Base-by-base conservation (phyloP, 352 stramenopile species). In the Peronospora destructor region DNA sequence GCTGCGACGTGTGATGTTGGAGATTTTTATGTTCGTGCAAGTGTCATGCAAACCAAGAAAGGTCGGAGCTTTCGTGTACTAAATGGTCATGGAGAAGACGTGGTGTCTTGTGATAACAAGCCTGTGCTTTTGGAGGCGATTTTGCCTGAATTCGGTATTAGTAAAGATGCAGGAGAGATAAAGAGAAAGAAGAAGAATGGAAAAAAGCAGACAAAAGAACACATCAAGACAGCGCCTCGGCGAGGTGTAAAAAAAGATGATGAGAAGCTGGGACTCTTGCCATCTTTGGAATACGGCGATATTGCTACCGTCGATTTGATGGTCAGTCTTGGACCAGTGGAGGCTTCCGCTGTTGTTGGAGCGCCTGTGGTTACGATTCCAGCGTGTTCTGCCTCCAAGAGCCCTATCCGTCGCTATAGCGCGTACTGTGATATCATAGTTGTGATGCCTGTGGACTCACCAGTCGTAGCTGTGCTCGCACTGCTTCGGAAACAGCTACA, bases 221-320 rank as follows among this genome's bases (percentile, higher is more conserved):
- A 6, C 23, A 75, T 61, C 46, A 76, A 70, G 47, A 63, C 52
- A 33, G 21, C 56, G 62, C 36, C 60, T 58, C 49, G 62, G 49
- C 42, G 61, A 49, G 36, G 40, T 43, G 33, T 47, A 53, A 21
- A 46, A 9, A 42, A 61, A 14, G 43, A 62, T 14, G 43, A 62
- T 14, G 49, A 54, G 3, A 62, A 60, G 2, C 0, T 52, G 19
- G 39, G 51, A 1, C 59, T 59, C 13, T 36, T 71, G 26, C 29
- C 36, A 25, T 79, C 71, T 0, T 45, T 87, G n/a, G 76, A 85
- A 50, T 85, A 82, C 37, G 71, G 73, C 0, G 60, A 75, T 8
- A 73, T 87, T 25, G 50, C 61, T 0, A 73, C 68, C 12, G 16
- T 85, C 1, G 60, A 83, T 30, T 17, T 87, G 17, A 55, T 87